Percentiles rank a stretch among this genome's conserved stretches.
Conservation (phyloP, 768 basidiomycete genomes). For the Cystobasidium tubakii region DNA sequence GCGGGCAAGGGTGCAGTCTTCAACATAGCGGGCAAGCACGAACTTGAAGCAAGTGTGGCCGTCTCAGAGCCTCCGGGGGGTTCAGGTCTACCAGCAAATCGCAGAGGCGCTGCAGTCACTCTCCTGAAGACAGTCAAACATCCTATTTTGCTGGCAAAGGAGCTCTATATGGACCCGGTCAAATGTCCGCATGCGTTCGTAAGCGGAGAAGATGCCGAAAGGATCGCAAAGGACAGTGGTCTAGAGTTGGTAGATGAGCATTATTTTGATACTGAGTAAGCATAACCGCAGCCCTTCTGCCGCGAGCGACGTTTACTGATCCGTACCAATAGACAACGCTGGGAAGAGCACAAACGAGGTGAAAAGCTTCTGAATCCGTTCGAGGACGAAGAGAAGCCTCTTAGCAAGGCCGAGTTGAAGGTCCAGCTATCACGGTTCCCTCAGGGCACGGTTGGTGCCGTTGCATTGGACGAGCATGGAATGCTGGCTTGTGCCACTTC, state of each 20-base stretch:
- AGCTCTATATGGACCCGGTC: conserved; percentile 64
- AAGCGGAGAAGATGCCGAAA: conserved; percentile 63
- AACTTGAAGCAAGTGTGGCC: conserved; percentile 75
- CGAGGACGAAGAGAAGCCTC: conserved; percentile 38
- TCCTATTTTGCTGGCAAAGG: conserved; percentile 65
- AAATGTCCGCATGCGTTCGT: conserved; percentile 65
- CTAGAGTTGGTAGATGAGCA: conserved; percentile 62
- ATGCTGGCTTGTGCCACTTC: conserved; percentile 70
- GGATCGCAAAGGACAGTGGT: conserved; percentile 56
- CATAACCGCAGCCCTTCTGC: conserved; percentile 48
- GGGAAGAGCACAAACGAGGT: conserved; percentile 69
- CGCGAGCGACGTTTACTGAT: not conserved
- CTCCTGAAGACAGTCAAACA: conserved; percentile 65
- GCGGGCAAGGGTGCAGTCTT: conserved; percentile 75
- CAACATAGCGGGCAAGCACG: conserved; percentile 75
- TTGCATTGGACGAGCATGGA: conserved; percentile 67
- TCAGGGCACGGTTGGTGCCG: conserved; percentile 76
- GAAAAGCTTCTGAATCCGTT: conserved; percentile 62
- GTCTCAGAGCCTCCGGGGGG: conserved; percentile 68
- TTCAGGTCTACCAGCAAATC: conserved; percentile 56
- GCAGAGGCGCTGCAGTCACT: conserved; percentile 63
- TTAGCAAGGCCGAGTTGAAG: conserved; percentile 11
- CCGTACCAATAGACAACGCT: conserved; percentile 46
- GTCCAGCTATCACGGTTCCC: conserved; percentile 60
- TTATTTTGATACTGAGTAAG: conserved; percentile 71